These are phyloP conservation scores for Penicillium parvum DNA, from an alignment of 495 filamentous ascomycete species.

Conservation along the genomic window DNA sequence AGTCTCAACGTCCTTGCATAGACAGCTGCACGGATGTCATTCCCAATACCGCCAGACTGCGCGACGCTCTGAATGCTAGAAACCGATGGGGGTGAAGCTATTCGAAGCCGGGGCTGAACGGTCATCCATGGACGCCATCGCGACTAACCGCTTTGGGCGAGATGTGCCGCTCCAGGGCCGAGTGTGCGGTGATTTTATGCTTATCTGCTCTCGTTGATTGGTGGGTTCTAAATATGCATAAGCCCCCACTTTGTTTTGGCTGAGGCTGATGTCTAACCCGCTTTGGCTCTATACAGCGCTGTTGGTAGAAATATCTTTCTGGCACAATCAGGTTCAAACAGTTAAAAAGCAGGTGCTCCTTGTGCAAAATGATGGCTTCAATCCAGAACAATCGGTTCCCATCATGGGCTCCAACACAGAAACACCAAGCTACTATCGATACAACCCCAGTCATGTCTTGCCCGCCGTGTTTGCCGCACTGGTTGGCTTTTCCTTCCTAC, in stretches of 20 bases:
- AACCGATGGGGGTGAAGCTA: neutral
- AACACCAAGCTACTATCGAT: constrained; percentile 23
- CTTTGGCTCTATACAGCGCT: constrained; percentile 6
- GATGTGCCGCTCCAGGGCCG: constrained; percentile 14
- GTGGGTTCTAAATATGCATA: neutral
- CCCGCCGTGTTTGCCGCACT: constrained; percentile 36
- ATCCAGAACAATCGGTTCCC: neutral
- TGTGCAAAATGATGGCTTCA: too few relatives aligned
- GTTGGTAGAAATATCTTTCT: too few relatives aligned
- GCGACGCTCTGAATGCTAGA: neutral
- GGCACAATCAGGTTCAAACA: too few relatives aligned
- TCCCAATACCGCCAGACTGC: neutral
- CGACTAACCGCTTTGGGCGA: constrained; percentile 16
- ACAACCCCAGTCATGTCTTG: constrained; percentile 37
- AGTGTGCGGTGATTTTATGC: too few relatives aligned
- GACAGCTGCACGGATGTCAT: neutral
- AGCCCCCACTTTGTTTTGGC: neutral
- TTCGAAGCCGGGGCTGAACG: constrained; percentile 3
- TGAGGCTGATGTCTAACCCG: constrained; percentile 2
- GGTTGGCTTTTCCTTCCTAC: constrained; percentile 27
- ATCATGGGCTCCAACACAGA: constrained; percentile 11
- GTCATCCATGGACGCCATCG: constrained; percentile 5
- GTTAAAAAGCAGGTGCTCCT: too few relatives aligned
- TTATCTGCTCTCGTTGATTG: neutral
- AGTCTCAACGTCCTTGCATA: too few relatives aligned